A percentile compares a stretch with the other conserved stretches of the same genome.
Conservation (phyloP, 345 rosid species). For the Eutrema yunnanense region DNA sequence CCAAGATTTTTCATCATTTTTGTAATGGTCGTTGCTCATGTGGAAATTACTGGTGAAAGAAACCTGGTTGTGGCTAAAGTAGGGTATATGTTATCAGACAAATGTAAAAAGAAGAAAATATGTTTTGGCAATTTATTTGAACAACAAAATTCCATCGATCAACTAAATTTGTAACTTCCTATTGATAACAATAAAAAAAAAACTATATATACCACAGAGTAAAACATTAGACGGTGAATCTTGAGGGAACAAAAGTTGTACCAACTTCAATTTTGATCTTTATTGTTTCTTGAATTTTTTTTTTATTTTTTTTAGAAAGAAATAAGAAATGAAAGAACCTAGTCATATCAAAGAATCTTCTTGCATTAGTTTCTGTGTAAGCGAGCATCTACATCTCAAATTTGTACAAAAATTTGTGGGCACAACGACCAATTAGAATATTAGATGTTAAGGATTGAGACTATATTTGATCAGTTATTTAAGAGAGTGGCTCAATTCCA, state of each 20-base stretch:
- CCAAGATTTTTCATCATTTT: conserved; percentile 63
- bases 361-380: neutral
- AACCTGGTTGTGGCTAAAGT: neutral
- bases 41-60: conserved; percentile 43
- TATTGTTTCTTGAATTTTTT: no score
- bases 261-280: no score
- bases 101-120: neutral
- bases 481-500: conserved; percentile 33
- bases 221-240: no score
- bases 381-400: conserved; percentile 1
- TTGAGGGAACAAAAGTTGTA: no score
- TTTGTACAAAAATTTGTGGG: conserved; percentile 12
- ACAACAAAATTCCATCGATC: neutral
- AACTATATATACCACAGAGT: no score
- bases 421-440: neutral
- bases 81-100: neutral
- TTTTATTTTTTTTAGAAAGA: neutral
- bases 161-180: no score
- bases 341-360: neutral
- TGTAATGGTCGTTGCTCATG: conserved; percentile 48
- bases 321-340: neutral
- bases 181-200: no score
- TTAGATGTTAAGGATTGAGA: conserved; percentile 38
- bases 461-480: conserved; percentile 37
- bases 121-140: neutral